Percentiles rank a stretch among this genome's conserved stretches.
phyloP scores from a whole-genome alignment of 352 stramenopile species.

The Sclerospora graminicola region DNA sequence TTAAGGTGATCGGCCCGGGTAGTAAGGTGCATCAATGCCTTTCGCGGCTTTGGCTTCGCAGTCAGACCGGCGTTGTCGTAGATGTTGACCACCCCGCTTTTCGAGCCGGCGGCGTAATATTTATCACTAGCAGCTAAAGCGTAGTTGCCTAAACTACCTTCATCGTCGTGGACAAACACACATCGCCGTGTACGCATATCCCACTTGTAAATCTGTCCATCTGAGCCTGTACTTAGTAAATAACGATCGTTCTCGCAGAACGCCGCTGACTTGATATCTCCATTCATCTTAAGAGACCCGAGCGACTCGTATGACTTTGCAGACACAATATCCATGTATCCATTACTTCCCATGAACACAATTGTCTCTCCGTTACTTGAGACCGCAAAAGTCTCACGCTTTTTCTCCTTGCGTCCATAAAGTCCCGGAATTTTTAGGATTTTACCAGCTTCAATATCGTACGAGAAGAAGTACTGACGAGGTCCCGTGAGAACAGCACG shows the following conservation, averaged over 20 bases:
- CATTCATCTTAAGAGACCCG: conserved; percentile 95
- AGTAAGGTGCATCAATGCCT: conserved; percentile 96
- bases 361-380: conserved; percentile 85
- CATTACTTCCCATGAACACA: conserved; percentile 92
- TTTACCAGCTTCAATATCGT: conserved; percentile 90
- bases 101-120: conserved; percentile 88
- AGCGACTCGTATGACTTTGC: conserved; percentile 89
- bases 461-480: conserved; percentile 94
- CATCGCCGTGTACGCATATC: conserved; percentile 85
- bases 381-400: conserved; percentile 85
- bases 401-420: conserved; percentile 84
- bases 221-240: conserved; percentile 89
- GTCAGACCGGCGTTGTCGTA: conserved; percentile 81
- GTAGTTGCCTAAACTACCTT: conserved; percentile 81
- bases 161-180: conserved; percentile 69
- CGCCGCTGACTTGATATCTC: conserved; percentile 72
- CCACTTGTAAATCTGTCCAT: conserved; percentile 96
- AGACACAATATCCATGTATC: conserved; percentile 92
- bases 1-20: conserved; percentile 83
- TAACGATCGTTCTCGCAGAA: conserved; percentile 91
- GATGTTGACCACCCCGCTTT: conserved; percentile 96
- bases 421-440: conserved; percentile 87
- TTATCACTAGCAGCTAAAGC: conserved; percentile 67
- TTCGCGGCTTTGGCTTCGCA: conserved; percentile 60
- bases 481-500: conserved; percentile 88